Evolutionary conservation across 2,329 filamentous ascomycete genomes (phyloP), one percentile per base, ranked within the genome.

Genomic region (Gaeumannomyces tritici): DNA sequence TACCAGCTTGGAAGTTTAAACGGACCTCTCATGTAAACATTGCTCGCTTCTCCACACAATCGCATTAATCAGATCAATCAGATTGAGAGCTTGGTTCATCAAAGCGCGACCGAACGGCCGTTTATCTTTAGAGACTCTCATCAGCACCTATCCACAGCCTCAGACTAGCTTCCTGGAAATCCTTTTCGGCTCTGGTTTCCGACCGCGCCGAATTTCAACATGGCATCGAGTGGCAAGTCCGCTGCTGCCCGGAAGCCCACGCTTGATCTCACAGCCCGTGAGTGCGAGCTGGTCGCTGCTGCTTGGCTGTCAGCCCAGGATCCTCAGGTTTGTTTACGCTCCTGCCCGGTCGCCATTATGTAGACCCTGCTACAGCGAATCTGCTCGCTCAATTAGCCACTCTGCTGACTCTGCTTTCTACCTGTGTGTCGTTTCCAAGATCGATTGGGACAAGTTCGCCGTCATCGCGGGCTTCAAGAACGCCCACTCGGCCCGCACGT

Each of bases 401-500:
- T 12, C 31, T 24, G 15, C 33, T 47, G 6, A n/a, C 15, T n/a
- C 4, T 57, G n/a, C 42, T 26, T 18, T 24, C 27, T 55, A 33
- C 12, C 31, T 12, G 8, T 18, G 13, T 31, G 24, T 35, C 26
- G 2, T 55, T n/a, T 24, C 26, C 9, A n/a, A 68, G 66, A 28
- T 68, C 21, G 63, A 66, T 58, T 67, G 62, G 59, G 51, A 59
- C 7, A 66, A 64, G 29, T 68, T 67, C 29, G 60, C 65, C 3
- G 35, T 47, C 12, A 47, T 67, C 13, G 62, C 65, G 13, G 66
- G 66, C 21, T 67, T 67, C 29, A 51, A 59, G 4, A 65, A 62
- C 47, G 31, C 57, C 26, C 61, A 65, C 15, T 66, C 65, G 4
- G 67, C 66, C 4, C 64, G 65, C 67, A 81, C 83, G 63, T 86